A percentile compares a stretch with the other conserved stretches of the same genome.
Conservation (phyloP, 495 filamentous ascomycete genomes). For the Clohesyomyces aquaticus region DNA sequence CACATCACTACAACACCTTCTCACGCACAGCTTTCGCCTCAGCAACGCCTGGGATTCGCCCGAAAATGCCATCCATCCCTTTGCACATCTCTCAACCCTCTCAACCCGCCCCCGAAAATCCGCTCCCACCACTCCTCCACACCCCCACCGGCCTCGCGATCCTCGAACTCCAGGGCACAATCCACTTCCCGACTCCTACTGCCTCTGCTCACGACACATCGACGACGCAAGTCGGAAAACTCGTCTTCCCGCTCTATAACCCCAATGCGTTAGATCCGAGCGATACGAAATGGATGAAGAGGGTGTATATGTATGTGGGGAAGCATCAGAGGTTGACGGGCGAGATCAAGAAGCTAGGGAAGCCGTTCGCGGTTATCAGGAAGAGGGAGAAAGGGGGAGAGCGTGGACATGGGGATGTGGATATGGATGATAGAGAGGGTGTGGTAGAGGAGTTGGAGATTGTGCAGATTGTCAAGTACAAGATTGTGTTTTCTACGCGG, state of each 20-base stretch:
- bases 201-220: slow-evolving; percentile 28
- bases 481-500: slow-evolving; percentile 81
- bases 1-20: neutral
- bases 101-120: slow-evolving; percentile 51
- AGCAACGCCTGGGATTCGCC: no score
- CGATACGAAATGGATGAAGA: slow-evolving; percentile 78
- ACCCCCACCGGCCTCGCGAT: slow-evolving; percentile 80
- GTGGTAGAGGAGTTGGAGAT: slow-evolving; percentile 64
- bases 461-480: slow-evolving; percentile 85
- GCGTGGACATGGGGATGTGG: slow-evolving; percentile 27
- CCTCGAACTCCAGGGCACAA: slow-evolving; percentile 85
- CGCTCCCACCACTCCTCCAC: slow-evolving; percentile 82
- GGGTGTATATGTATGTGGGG: slow-evolving; percentile 84
- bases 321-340: slow-evolving; percentile 87
- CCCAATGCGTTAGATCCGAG: slow-evolving; percentile 52
- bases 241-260: slow-evolving; percentile 76
- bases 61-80: slow-evolving; percentile 67
- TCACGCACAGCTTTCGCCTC: slow-evolving; percentile 20
- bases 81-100: slow-evolving; percentile 43
- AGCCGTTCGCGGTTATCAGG: slow-evolving; percentile 76
- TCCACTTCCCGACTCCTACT: slow-evolving; percentile 62
- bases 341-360: slow-evolving; percentile 82
- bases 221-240: slow-evolving; percentile 64
- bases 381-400: slow-evolving; percentile 45
- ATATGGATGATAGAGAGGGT: slow-evolving; percentile 32